phyloP scores from a whole-genome alignment of 2,329 filamentous ascomycete genomes.

The Botrytis byssoidea region DNA sequence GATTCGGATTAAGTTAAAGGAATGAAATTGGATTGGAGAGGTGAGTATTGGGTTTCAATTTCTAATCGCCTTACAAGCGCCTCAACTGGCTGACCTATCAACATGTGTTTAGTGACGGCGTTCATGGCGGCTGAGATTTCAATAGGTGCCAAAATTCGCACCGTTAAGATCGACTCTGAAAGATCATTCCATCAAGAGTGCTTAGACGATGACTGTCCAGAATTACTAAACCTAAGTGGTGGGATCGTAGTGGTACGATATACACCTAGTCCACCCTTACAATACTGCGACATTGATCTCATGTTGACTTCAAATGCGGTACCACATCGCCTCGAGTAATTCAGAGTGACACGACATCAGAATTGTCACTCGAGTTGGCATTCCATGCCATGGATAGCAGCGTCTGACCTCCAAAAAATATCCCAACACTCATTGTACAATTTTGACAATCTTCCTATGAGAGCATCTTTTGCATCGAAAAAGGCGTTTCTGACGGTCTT shows the following conservation, averaged over 20 bases:
- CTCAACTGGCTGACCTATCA: neutral
- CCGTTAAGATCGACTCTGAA: neutral
- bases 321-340: slow-evolving; percentile 12
- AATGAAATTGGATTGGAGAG: neutral
- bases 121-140: neutral
- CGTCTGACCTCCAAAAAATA: slow-evolving; percentile 16
- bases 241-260: neutral
- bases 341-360: slow-evolving; percentile 18
- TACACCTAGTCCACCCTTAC: neutral
- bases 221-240: slow-evolving; percentile 1
- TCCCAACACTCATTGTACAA: neutral
- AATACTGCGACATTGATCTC: slow-evolving; percentile 15
- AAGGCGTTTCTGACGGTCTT: slow-evolving; percentile 1
- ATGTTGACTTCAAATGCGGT: slow-evolving; percentile 11
- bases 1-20: neutral
- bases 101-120: neutral
- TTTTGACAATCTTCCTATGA: neutral
- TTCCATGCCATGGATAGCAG: neutral
- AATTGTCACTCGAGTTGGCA: slow-evolving; percentile 5
- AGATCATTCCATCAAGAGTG: neutral
- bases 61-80: neutral
- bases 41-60: neutral
- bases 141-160: neutral
- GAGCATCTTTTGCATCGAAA: slow-evolving; percentile 4
- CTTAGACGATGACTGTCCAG: neutral